A percentile compares a stretch with the other conserved stretches of the same genome.
Conservation (phyloP, 768 basidiomycete genomes). For the Roridomyces roridus region DNA sequence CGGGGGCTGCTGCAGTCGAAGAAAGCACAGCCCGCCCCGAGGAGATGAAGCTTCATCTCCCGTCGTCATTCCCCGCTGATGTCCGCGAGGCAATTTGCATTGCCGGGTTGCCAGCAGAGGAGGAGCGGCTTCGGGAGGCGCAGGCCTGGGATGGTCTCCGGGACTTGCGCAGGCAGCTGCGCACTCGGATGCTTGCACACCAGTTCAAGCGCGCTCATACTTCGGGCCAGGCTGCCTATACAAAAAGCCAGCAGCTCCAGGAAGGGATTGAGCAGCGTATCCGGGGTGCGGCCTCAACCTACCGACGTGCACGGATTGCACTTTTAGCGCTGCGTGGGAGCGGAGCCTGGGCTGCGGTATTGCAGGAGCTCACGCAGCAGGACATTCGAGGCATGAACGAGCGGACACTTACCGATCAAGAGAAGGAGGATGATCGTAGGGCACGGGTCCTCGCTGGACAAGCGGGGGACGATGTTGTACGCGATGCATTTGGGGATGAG, state of each 20-base stretch:
- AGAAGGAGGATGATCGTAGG: slow-evolving; percentile 16
- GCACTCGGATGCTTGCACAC: slow-evolving; percentile 19
- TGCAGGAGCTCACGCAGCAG: slow-evolving; percentile 9
- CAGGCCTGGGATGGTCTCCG: slow-evolving; percentile 24
- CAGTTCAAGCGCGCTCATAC: slow-evolving; percentile 24
- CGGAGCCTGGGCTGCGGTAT: slow-evolving; percentile 12
- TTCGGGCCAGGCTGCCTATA: slow-evolving; percentile 22
- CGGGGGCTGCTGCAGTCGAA: too few species aligned
- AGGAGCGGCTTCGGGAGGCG: slow-evolving; percentile 25
- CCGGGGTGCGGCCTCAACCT: not conserved
- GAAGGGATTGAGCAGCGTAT: slow-evolving; percentile 17
- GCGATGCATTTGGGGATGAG: not conserved
- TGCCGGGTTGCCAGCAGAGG: slow-evolving; percentile 16
- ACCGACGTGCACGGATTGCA: not conserved
- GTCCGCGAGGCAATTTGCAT: slow-evolving; percentile 5
- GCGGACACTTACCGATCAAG: slow-evolving; percentile 20
- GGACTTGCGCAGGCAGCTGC: slow-evolving; percentile 21
- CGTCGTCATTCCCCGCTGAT: slow-evolving; percentile 21
- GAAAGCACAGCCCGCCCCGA: slow-evolving; percentile 1
- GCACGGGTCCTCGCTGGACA: slow-evolving; percentile 12
- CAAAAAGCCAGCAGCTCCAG: slow-evolving; percentile 13
- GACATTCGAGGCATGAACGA: slow-evolving; percentile 20
- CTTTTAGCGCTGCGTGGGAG: slow-evolving; percentile 13
- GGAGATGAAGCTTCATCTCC: slow-evolving; percentile 20
- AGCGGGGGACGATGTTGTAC: not conserved